Evolutionary conservation across 331 rosid genomes (phyloP).

Genomic region (Quercus tomentella): DNA sequence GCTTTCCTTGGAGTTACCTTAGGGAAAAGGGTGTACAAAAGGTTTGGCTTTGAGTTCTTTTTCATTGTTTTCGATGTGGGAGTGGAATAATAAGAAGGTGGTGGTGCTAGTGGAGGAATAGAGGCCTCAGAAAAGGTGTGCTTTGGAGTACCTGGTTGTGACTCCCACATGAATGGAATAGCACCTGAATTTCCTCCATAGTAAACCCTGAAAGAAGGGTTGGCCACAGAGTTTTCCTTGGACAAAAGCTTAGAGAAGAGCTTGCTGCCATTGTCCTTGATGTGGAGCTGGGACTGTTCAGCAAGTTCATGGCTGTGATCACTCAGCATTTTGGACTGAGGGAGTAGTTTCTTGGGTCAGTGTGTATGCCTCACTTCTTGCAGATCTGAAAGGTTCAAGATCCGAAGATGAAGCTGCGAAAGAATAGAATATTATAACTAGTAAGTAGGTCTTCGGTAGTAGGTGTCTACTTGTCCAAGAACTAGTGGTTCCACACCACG

Average conservation of each 20-base stretch:
- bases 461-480: neutral
- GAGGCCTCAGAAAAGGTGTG: slow-evolving; percentile 44
- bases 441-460: neutral
- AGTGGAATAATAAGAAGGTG: slow-evolving; percentile 55
- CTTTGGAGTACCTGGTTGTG: slow-evolving; percentile 80
- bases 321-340: slow-evolving; percentile 24
- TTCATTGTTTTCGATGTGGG: slow-evolving; percentile 13
- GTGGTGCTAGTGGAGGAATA: slow-evolving; percentile 80
- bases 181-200: slow-evolving; percentile 63
- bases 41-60: slow-evolving; percentile 21
- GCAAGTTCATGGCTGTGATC: neutral
- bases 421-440: neutral
- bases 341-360: neutral
- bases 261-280: slow-evolving; percentile 42
- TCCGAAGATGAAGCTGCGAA: slow-evolving; percentile 27
- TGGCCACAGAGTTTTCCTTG: slow-evolving; percentile 50
- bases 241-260: slow-evolving; percentile 47
- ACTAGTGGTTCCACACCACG: neutral
- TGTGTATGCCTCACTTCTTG: neutral
- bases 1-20: slow-evolving; percentile 21
- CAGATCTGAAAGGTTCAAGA: slow-evolving; percentile 38
- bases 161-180: slow-evolving; percentile 81
- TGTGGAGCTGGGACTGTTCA: slow-evolving; percentile 34
- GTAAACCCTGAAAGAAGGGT: slow-evolving; percentile 64
- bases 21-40: slow-evolving; percentile 29